Conservation (phyloP, 768 basidiomycete genomes). For the Favolaschia claudopus region DNA sequence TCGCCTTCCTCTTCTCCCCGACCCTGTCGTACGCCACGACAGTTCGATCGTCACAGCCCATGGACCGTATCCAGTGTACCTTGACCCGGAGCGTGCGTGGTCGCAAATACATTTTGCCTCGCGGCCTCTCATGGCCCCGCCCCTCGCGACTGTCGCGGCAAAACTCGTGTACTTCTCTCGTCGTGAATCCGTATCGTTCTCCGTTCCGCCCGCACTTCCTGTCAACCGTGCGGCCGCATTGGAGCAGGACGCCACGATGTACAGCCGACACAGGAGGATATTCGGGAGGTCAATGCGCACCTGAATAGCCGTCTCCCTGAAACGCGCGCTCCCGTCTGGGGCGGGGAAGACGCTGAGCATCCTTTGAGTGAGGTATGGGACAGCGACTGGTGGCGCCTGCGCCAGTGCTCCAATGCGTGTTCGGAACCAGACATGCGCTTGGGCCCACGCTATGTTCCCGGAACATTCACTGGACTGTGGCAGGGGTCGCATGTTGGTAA, state of each 20-base stretch:
- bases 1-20: conserved; percentile 56
- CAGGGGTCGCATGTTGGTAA: conserved; percentile 68
- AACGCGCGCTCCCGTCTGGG: conserved; percentile 7
- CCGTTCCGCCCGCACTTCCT: conserved; percentile 48
- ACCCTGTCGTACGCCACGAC: conserved; percentile 24
- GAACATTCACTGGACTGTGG: conserved; percentile 61
- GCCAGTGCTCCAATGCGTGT: conserved; percentile 44
- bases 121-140: conserved; percentile 39
- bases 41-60: conserved; percentile 43
- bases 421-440: conserved; percentile 18
- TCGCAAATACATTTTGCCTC: conserved; percentile 39
- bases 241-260: conserved; percentile 31
- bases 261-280: conserved; percentile 64
- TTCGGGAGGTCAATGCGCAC: conserved; percentile 60
- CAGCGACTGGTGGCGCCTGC: conserved; percentile 59
- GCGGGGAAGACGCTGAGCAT: neutral
- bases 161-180: conserved; percentile 70
- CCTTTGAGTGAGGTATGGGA: conserved; percentile 52
- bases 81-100: conserved; percentile 40
- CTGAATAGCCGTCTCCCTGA: conserved; percentile 40
- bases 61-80: conserved; percentile 58
- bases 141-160: conserved; percentile 64
- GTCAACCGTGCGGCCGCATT: conserved; percentile 35
- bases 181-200: conserved; percentile 56
- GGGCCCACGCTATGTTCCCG: conserved; percentile 48